These are phyloP conservation scores for Meyerozyma smithsonii DNA, from an alignment of 1,139 yeast species.

Conservation along the genomic window DNA sequence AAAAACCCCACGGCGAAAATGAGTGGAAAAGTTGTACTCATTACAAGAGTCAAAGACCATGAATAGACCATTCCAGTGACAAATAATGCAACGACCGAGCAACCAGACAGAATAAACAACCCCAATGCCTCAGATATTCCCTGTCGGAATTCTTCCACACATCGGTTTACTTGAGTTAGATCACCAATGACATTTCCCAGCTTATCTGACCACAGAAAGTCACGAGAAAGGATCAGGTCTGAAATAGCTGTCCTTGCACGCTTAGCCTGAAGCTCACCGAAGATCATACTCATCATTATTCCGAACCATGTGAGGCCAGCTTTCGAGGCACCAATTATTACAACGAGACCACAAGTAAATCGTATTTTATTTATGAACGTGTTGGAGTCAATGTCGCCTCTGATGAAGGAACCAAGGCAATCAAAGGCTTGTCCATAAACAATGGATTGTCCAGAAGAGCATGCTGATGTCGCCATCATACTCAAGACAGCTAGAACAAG, in stretches of 20 bases:
- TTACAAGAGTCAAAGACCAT: conserved; percentile 79
- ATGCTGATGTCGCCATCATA: neutral
- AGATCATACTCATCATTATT: conserved; percentile 56
- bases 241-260: conserved; percentile 49
- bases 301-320: conserved; percentile 52
- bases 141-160: conserved; percentile 71
- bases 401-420: conserved; percentile 5
- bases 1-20: conserved; percentile 46
- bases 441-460: neutral
- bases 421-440: conserved; percentile 2
- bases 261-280: conserved; percentile 69
- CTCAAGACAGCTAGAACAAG: neutral
- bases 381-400: conserved; percentile 1
- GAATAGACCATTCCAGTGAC: conserved; percentile 70
- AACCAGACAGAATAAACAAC: conserved; percentile 45
- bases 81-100: conserved; percentile 52
- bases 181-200: conserved; percentile 55
- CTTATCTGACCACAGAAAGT: conserved; percentile 57
- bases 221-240: conserved; percentile 29
- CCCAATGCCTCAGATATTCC: conserved; percentile 71
- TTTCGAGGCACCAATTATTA: conserved; percentile 53
- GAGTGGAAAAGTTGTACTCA: conserved; percentile 68
- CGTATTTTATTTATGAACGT: conserved; percentile 42
- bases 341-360: conserved; percentile 47
- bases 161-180: conserved; percentile 61